Evolutionary conservation across 202 grass and related monocot species (phyloP), one percentile per base, ranked within the genome.

Genomic region (Zoysia matrella): DNA sequence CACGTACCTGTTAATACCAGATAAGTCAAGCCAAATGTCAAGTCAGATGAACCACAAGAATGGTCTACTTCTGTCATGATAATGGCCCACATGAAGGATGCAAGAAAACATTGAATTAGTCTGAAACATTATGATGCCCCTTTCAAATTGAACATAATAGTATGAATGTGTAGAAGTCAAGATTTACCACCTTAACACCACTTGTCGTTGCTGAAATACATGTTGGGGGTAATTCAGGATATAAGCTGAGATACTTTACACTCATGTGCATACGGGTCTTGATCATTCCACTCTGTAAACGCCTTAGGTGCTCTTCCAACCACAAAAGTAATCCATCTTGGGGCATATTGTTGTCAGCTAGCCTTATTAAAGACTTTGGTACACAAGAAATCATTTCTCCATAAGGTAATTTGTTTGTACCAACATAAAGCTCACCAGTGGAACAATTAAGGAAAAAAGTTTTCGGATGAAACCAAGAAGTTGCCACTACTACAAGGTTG

Each of bases 281-380:
- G 60, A 99, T 92, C 75, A 94, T 84, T 69, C 97, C 89, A 82
- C 63, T 88, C 85, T 93, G 83, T 69, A 99, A 66, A 43, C 91
- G 87, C 55, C 89, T 90, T 9, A 87, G 84, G 65, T 99, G 93
- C 70, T 99, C 93, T 88, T 99, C 97, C 54, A 99, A 90, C 97
- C 97, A 99, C 82, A 96, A 67, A 75, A 99, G 83, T 16, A 99
- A 71, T 73, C 88, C 97, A 66, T 99, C 97, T 90, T 92, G 91
- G 16, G 86, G 77, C 60, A 86, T 71, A 83, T 88, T 80, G 84
- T 40, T 82, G 73, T 75, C 52, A 58, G 64, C 81, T 80, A 64
- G 58, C 78, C 74, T 92, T 86, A 96, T 70, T 84, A 92, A 88
- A 77, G 76, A 76, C 83, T 74, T 84, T 1, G 96, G 93, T 18